Percentiles rank a stretch among this genome's conserved stretches.
These are phyloP conservation scores for Candida methanosorbosa DNA, from an alignment of 805 yeast genomes.

Conservation along the genomic window DNA sequence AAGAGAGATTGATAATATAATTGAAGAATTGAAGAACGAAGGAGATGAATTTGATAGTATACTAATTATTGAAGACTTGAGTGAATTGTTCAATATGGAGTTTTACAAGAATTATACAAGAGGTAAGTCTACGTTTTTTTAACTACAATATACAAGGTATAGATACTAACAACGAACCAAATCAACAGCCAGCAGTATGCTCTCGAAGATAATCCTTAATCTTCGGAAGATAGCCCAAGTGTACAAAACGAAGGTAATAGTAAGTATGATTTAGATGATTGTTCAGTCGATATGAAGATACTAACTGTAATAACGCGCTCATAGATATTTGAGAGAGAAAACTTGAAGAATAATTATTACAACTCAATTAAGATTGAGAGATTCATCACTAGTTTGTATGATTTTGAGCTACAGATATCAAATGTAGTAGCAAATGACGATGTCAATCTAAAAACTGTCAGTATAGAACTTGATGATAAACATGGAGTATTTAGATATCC, in stretches of 20 bases:
- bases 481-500: too few relatives aligned
- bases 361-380: conserved; percentile 14
- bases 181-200: background rate
- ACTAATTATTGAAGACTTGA: conserved; percentile 18
- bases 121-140: conserved; percentile 16
- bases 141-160: too few relatives aligned
- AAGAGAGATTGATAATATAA: too few relatives aligned
- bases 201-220: conserved; percentile 1
- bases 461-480: too few relatives aligned
- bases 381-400: conserved; percentile 12
- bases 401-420: conserved; percentile 12
- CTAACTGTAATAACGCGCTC: conserved; percentile 2
- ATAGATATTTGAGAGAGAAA: conserved; percentile 12
- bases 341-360: conserved; percentile 3
- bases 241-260: too few relatives aligned
- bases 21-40: background rate
- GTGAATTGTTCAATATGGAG: conserved; percentile 17
- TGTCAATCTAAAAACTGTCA: too few relatives aligned
- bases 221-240: too few relatives aligned
- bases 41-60: conserved; percentile 5
- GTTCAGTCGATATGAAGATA: too few relatives aligned
- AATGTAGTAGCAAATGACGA: too few relatives aligned
- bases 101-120: conserved; percentile 11
- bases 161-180: background rate
- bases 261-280: too few relatives aligned